Base-by-base conservation (phyloP, 257 asterid species). In the Ilex aquifolium region DNA sequence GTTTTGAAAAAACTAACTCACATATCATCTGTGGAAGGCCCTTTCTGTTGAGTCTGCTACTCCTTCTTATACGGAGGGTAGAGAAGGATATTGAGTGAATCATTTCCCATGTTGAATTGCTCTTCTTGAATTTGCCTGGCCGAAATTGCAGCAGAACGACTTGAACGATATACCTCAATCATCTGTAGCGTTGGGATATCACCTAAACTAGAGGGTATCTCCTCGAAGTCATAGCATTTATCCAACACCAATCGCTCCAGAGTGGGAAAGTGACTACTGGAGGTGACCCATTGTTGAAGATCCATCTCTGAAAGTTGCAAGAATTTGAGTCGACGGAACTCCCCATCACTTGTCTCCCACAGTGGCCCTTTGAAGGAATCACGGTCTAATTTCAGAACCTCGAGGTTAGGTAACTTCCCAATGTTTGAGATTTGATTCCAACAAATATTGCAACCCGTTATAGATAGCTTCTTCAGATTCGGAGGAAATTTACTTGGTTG, bases 71-170 rank as follows among this genome's bases (percentile, higher is more conserved):
- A 4, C 5, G 42, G 42, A 36, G 42, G 42, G 42, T 36, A 36
- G 42, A 36, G 1, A 4, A 36, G 42, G 5, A 36, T 8, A 4
- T 36, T 36, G 7, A 36, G 42, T 8, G 8, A 4, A 36, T 36
- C 42, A 46, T 62, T 73, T 51, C 77, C 77, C 72, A 31, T 13
- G 15, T 73, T 60, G 36, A 2, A 12, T 52, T 72, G 77, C 5
- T 67, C 51, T 42, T 73, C 54, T 54, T 68, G 61, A 63, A 73
- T 46, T 53, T 52, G 7, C 32, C 32, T 16, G 13, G 67, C 74
- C n/a, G 70, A 67, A n/a, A 16, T 27, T 10, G 17, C 31, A 3
- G 59, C 44, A 27, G 59, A 36, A n/a, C 49, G 1, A 21, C 40
- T 58, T 10, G 46, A 31, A n/a, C 56, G 11, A 27, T 44, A 13